Percentiles rank a stretch among this genome's conserved stretches.
phyloP scores from a whole-genome alignment of 2,329 filamentous ascomycete genomes.

The Phialophora macrospora region DNA sequence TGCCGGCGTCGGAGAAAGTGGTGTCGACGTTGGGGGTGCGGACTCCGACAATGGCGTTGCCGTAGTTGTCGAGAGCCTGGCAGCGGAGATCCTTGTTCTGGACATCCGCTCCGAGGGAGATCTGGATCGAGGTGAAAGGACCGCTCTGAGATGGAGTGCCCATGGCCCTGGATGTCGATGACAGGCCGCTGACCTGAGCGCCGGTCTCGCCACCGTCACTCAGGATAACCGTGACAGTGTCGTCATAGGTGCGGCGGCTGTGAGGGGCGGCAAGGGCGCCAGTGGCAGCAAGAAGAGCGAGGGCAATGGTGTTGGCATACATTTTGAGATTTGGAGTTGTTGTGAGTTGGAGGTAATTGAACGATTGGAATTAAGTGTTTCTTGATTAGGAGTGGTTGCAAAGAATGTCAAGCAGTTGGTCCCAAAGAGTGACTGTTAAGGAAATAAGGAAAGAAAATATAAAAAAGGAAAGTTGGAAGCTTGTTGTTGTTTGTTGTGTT shows the following conservation, averaged over 20 bases:
- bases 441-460: constrained; percentile 27
- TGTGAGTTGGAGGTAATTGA: constrained; percentile 10
- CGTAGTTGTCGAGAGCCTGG: constrained; percentile 32
- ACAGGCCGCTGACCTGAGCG: constrained; percentile 22
- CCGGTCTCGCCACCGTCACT: constrained; percentile 26
- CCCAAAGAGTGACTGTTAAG: constrained; percentile 14
- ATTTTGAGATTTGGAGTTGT: constrained; percentile 12
- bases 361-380: constrained; percentile 14
- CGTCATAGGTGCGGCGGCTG: constrained; percentile 18
- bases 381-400: constrained; percentile 13
- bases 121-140: constrained; percentile 31
- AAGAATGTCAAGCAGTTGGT: constrained; percentile 19
- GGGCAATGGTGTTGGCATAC: constrained; percentile 16
- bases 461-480: constrained; percentile 20
- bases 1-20: constrained; percentile 35
- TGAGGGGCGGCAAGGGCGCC: constrained; percentile 33
- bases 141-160: constrained; percentile 15
- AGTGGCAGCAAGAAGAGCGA: constrained; percentile 34
- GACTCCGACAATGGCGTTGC: constrained; percentile 28
- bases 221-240: constrained; percentile 29
- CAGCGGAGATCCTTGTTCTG: constrained; percentile 33
- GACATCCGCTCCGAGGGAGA: constrained; percentile 28
- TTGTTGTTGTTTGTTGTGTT: constrained; percentile 23
- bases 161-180: constrained; percentile 20
- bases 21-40: constrained; percentile 34